These are phyloP conservation scores for Globisporangium echinulatum DNA, from an alignment of 352 stramenopile species.

Conservation along the genomic window DNA sequence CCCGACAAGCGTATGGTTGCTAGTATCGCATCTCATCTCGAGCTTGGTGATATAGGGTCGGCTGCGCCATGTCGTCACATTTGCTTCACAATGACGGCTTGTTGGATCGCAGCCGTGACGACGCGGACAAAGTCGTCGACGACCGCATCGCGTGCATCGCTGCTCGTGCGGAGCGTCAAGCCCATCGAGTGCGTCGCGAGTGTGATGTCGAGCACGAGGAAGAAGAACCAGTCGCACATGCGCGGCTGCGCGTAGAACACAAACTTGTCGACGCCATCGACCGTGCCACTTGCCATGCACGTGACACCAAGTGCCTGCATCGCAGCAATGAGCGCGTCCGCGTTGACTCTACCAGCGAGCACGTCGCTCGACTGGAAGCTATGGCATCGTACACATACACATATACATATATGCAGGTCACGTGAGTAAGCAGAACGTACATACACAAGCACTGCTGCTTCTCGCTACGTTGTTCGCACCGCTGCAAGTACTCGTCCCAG, in stretches of 20 bases:
- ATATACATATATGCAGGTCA: not conserved
- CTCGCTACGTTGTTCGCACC: slow-evolving; percentile 16
- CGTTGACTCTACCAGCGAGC: slow-evolving; percentile 16
- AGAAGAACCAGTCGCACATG: slow-evolving; percentile 39
- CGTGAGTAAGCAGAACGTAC: not conserved
- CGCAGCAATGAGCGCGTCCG: slow-evolving; percentile 24
- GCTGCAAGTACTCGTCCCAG: slow-evolving; percentile 71
- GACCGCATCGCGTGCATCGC: slow-evolving; percentile 33
- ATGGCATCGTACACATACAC: not conserved
- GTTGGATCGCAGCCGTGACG: slow-evolving; percentile 19
- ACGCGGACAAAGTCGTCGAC: slow-evolving; percentile 41
- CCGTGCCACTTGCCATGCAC: slow-evolving; percentile 71
- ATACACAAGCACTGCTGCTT: not conserved
- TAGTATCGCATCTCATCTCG: no score
- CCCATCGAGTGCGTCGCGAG: slow-evolving; percentile 25
- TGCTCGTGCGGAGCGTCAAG: slow-evolving; percentile 42
- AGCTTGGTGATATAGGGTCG: no score
- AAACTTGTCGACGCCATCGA: slow-evolving; percentile 65
- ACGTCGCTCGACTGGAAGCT: slow-evolving; percentile 28
- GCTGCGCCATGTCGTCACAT: not conserved
- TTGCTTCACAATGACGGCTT: slow-evolving; percentile 1
- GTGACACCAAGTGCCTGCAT: slow-evolving; percentile 40
- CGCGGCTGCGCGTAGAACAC: slow-evolving; percentile 71
- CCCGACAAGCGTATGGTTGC: no score
- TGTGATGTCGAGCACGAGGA: slow-evolving; percentile 44